Evolutionary conservation across 2,329 filamentous ascomycete species (phyloP), one percentile per base, ranked within the genome.

Genomic region (Alternaria conjuncta): DNA sequence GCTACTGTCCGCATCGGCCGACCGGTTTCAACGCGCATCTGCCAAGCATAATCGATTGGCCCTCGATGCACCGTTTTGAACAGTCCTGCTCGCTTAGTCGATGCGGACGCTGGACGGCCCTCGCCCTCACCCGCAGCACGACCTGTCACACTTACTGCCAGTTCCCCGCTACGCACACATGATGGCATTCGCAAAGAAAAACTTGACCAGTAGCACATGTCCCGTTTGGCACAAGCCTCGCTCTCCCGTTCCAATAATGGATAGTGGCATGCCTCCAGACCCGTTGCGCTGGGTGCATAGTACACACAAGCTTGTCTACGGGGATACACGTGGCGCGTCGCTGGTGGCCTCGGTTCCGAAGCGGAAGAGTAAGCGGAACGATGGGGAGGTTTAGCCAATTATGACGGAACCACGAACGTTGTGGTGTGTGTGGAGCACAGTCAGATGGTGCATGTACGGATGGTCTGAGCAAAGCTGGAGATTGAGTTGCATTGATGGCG

Each of bases 301-400:
- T 43, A 46, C 56, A 30, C 49, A 32, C 54, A 57, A 59, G 63
- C 62, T 63, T 68, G 65, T 67, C 64, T 71, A 55, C 57, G 50
- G 57, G 69, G 63, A 71, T 78, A 79, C 74, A 80, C 78, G 78
- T 80, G 78, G 75, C 78, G 71, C n/a, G 64, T 71, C 61, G 63
- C 74, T 60, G 73, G 67, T 79, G 75, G 77, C 60, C 62, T 66
- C 57, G 59, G 61, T 64, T 67, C 59, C 43, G 60, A 57, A 57
- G 47, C 41, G 36, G 36, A 63, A 57, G 64, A 58, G 64, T 64
- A 61, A 65, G 66, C 61, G 61, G 64, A 60, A 70, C 64, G 64
- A 43, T 51, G 57, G 58, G 51, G 53, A 54, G 46, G 62, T 62
- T 51, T 69, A 69, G 68, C 68, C 68, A 68, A 70, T 70, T 66